Evolutionary conservation across 2,329 filamentous ascomycete genomes (phyloP).

Genomic region (Diaporthe sp.): DNA sequence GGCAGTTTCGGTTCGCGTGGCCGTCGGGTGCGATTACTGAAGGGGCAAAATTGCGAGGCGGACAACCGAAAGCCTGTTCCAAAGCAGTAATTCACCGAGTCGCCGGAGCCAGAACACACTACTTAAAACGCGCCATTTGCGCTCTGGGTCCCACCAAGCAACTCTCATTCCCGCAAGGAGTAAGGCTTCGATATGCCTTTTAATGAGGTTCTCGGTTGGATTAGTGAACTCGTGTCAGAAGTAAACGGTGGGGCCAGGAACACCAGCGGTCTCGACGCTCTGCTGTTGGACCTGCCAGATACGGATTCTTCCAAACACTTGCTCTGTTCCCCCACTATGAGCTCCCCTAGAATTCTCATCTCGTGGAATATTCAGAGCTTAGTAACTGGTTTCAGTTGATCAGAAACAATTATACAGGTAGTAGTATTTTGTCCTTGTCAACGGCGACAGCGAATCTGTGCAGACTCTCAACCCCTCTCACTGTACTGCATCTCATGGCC

Average conservation of each 20-base stretch:
- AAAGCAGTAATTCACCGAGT: constrained; percentile 19
- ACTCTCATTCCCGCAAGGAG: neutral
- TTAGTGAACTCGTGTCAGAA: neutral
- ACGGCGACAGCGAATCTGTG: too few relatives aligned
- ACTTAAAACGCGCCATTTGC: neutral
- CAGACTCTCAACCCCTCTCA: too few relatives aligned
- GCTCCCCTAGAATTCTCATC: neutral
- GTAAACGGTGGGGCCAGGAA: neutral
- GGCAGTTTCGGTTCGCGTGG: too few relatives aligned
- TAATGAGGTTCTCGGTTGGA: neutral
- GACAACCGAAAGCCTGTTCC: neutral
- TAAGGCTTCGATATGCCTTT: neutral
- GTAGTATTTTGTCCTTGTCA: neutral
- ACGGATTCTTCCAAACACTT: neutral
- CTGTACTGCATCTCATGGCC: too few relatives aligned
- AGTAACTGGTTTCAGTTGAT: neutral
- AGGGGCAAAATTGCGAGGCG: constrained; percentile 3
- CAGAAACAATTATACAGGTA: neutral
- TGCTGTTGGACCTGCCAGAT: neutral
- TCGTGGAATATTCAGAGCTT: neutral
- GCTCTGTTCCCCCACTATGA: neutral
- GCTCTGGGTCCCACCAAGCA: neutral
- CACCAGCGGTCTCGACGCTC: neutral
- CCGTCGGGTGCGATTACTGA: neutral
- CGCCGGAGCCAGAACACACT: neutral